Percentiles rank a stretch among this genome's conserved stretches.
These are phyloP conservation scores for Ensete glaucum DNA, from an alignment of 176 grass and related monocot species.

Conservation along the genomic window DNA sequence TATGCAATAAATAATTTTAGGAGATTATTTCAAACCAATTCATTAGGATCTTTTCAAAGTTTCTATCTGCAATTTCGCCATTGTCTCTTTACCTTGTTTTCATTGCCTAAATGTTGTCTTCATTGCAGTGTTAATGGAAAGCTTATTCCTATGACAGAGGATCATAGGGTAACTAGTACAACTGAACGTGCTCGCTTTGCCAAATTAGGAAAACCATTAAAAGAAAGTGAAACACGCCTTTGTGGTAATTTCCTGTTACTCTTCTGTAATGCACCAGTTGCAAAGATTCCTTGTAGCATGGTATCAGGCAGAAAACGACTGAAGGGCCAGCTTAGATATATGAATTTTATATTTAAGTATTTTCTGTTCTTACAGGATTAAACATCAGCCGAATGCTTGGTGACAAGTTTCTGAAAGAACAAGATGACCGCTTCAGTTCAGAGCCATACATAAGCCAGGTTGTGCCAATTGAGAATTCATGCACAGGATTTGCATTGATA, in stretches of 20 bases:
- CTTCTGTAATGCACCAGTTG: neutral
- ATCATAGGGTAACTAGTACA: conserved; percentile 68
- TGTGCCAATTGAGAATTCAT: conserved; percentile 41
- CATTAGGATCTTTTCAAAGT: no score
- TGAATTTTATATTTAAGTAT: neutral
- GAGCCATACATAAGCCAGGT: conserved; percentile 70
- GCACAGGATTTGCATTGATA: conserved; percentile 57
- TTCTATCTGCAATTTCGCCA: no score
- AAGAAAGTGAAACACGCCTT: conserved; percentile 66
- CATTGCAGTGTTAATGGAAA: conserved; percentile 45
- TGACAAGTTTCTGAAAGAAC: conserved; percentile 79
- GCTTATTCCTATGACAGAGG: conserved; percentile 60
- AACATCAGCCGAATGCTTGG: conserved; percentile 80
- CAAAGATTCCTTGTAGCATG: neutral
- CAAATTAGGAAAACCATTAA: conserved; percentile 53
- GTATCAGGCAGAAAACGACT: neutral
- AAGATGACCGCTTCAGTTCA: conserved; percentile 69
- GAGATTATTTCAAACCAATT: no score
- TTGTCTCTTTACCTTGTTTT: neutral
- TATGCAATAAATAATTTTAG: no score
- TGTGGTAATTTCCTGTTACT: conserved; percentile 25
- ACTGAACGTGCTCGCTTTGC: conserved; percentile 56
- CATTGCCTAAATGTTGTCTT: conserved; percentile 1
- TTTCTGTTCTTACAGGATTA: conserved; percentile 39
- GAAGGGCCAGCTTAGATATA: neutral